Conservation (phyloP, 2,329 filamentous ascomycete species). For the Drechslerella dactyloides region DNA sequence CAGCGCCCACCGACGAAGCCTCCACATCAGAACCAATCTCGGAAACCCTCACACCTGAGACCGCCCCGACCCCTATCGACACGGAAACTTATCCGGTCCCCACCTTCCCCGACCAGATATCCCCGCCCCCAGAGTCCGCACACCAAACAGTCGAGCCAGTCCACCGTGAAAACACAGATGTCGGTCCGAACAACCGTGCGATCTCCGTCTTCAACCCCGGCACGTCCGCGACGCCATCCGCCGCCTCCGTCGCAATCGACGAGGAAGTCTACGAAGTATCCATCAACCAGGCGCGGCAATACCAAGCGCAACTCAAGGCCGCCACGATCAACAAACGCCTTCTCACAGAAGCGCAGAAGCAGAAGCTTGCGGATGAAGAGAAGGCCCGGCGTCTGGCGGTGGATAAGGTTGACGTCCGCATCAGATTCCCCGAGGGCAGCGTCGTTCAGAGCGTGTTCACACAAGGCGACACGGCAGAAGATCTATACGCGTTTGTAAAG, state of each 20-base stretch:
- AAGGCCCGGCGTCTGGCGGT: slow-evolving; percentile 67
- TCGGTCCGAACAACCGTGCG: slow-evolving; percentile 59
- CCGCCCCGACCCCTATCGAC: slow-evolving; percentile 7
- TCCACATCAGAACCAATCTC: slow-evolving; percentile 25
- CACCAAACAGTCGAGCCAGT: slow-evolving; percentile 44
- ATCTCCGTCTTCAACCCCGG: slow-evolving; percentile 81
- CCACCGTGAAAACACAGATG: slow-evolving; percentile 47
- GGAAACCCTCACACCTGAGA: slow-evolving; percentile 25
- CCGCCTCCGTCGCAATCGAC: slow-evolving; percentile 62
- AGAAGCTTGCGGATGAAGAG: slow-evolving; percentile 70
- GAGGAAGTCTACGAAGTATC: slow-evolving; percentile 79
- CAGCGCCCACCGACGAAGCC: slow-evolving; percentile 53
- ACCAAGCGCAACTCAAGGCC: slow-evolving; percentile 71
- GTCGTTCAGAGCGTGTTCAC: slow-evolving; percentile 75
- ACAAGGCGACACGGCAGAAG: slow-evolving; percentile 70
- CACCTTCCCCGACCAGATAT: slow-evolving; percentile 48
- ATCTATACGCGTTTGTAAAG: slow-evolving; percentile 76
- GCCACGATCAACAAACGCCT: slow-evolving; percentile 75
- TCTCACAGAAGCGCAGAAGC: slow-evolving; percentile 79
- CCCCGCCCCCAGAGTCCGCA: slow-evolving; percentile 37
- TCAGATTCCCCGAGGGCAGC: slow-evolving; percentile 87
- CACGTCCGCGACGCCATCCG: slow-evolving; percentile 73
- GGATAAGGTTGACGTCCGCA: slow-evolving; percentile 73
- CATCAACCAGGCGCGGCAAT: slow-evolving; percentile 75
- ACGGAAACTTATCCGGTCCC: slow-evolving; percentile 36